These are phyloP conservation scores for Kodamaea ohmeri DNA, from an alignment of 1,139 yeast genomes.

Conservation along the genomic window DNA sequence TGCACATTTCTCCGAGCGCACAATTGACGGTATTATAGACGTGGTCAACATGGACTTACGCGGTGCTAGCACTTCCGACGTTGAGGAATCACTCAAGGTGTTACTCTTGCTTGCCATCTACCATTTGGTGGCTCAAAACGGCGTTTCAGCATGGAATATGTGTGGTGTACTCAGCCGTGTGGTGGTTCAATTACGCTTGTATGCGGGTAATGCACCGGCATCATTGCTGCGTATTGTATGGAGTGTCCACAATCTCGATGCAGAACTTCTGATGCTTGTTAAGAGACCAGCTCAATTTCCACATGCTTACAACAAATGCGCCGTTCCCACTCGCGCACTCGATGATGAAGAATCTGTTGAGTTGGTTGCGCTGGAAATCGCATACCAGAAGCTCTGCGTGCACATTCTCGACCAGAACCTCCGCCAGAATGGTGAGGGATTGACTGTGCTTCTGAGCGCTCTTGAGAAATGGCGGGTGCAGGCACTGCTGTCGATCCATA, in stretches of 20 bases:
- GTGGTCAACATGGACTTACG: conserved; percentile 31
- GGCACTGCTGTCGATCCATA: conserved; percentile 29
- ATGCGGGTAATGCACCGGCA: conserved; percentile 11
- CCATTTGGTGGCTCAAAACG: conserved; percentile 29
- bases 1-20: conserved; percentile 31
- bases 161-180: conserved; percentile 35
- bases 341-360: conserved; percentile 21
- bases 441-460: conserved; percentile 23
- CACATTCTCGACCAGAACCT: conserved; percentile 16
- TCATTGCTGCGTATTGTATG: conserved; percentile 32
- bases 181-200: conserved; percentile 25
- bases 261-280: conserved; percentile 34
- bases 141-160: conserved; percentile 33
- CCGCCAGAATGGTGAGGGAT: conserved; percentile 7
- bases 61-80: conserved; percentile 18
- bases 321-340: conserved; percentile 11
- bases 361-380: conserved; percentile 22
- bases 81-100: conserved; percentile 24
- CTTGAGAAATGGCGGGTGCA: conserved; percentile 40
- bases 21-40: conserved; percentile 35
- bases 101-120: conserved; percentile 34
- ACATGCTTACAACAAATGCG: conserved; percentile 18
- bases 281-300: conserved; percentile 39
- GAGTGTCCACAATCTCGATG: conserved; percentile 41
- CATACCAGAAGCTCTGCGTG: conserved; percentile 21